A percentile compares a stretch with the other conserved stretches of the same genome.
phyloP scores from a whole-genome alignment of 2,329 filamentous ascomycete genomes.

The Cercospora sesami region DNA sequence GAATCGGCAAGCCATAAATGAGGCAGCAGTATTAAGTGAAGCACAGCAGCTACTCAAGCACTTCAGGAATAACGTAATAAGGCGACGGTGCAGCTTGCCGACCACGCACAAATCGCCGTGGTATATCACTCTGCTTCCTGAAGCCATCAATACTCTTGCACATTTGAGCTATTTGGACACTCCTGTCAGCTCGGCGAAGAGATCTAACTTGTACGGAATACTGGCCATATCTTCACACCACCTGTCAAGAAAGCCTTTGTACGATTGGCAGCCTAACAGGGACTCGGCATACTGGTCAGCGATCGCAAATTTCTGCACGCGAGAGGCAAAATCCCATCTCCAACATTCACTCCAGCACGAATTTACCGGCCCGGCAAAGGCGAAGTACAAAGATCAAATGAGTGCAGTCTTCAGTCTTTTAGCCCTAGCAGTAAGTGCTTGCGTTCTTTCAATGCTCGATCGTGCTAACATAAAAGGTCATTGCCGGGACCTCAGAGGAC shows the following conservation, averaged over 20 bases:
- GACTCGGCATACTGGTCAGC: not conserved
- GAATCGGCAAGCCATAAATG: not conserved
- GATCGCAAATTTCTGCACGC: not conserved
- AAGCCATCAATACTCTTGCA: slow-evolving; percentile 14
- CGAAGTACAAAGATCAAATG: slow-evolving; percentile 45
- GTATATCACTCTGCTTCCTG: slow-evolving; percentile 7
- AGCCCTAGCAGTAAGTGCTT: slow-evolving; percentile 37
- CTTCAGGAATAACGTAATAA: slow-evolving; percentile 14
- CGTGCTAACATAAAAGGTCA: slow-evolving; percentile 7
- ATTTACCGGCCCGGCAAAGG: slow-evolving; percentile 35
- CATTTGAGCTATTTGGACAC: slow-evolving; percentile 10
- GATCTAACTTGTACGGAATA: slow-evolving; percentile 7
- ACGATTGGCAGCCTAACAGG: not conserved
- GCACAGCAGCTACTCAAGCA: slow-evolving; percentile 14
- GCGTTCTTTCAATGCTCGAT: not conserved
- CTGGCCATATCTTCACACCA: slow-evolving; percentile 15
- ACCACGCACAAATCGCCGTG: slow-evolving; percentile 16
- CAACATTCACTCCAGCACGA: slow-evolving; percentile 38
- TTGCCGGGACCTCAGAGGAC: slow-evolving; percentile 32
- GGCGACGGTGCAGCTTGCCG: slow-evolving; percentile 5
- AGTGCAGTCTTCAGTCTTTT: slow-evolving; percentile 41
- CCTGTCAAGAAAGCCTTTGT: not conserved
- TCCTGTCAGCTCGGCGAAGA: slow-evolving; percentile 13
- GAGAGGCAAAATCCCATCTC: slow-evolving; percentile 31
- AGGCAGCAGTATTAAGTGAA: not conserved